Percentiles rank a stretch among this genome's conserved stretches.
Evolutionary conservation across 2,329 filamentous ascomycete species (phyloP).

Genomic region (Malbranchea zuffiana): DNA sequence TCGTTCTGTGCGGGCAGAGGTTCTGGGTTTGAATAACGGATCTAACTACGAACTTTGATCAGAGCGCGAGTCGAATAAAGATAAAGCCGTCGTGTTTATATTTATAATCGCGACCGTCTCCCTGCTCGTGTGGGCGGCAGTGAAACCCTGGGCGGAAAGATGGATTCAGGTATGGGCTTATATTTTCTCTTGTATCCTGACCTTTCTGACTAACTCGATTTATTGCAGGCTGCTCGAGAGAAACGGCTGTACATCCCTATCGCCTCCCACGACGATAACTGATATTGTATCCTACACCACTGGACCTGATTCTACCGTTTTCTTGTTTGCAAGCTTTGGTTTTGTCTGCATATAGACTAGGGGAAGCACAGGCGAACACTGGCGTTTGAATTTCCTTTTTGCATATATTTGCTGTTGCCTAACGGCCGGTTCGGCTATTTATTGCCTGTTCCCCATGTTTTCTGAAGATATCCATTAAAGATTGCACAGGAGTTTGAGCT

Average conservation of each 20-base stretch:
- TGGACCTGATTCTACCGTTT: too few species aligned
- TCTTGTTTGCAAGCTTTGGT: too few species aligned
- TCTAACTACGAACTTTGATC: too few species aligned
- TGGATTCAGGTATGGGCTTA: constrained; percentile 41
- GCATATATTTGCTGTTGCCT: too few species aligned
- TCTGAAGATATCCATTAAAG: too few species aligned
- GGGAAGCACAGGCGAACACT: too few species aligned
- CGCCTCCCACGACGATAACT: constrained; percentile 21
- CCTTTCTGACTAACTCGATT: constrained; percentile 5
- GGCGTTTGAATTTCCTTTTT: too few species aligned
- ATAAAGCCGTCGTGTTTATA: constrained; percentile 54
- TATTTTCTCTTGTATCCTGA: not conserved
- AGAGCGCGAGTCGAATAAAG: constrained; percentile 58
- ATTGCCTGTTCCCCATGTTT: too few species aligned
- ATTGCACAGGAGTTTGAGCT: too few species aligned
- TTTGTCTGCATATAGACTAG: too few species aligned
- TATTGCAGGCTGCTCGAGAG: constrained; percentile 35
- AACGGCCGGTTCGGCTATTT: too few species aligned
- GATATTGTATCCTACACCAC: not conserved
- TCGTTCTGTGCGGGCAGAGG: not conserved
- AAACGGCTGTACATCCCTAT: constrained; percentile 44
- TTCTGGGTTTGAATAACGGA: too few species aligned
- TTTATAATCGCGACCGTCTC: constrained; percentile 55
- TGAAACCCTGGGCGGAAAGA: constrained; percentile 49
- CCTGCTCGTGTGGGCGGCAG: constrained; percentile 48